Evolutionary conservation across 164 flowering plant genomes (phyloP).

Genomic region (Chimonanthus salicifolius): DNA sequence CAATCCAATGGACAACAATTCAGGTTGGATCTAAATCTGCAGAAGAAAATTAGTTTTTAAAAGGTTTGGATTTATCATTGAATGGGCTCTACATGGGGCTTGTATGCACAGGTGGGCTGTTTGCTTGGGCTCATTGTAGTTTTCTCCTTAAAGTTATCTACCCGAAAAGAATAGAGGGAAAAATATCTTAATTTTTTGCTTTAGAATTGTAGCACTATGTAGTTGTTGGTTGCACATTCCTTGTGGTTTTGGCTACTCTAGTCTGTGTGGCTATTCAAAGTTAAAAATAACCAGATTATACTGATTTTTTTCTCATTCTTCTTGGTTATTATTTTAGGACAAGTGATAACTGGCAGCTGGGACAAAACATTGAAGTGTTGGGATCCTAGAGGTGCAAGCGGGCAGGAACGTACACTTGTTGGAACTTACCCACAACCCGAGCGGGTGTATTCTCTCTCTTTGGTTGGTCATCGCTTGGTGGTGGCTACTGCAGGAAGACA

Average conservation of each 20-base stretch:
- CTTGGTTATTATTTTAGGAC: conserved; percentile 44
- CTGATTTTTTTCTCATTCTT: too few relatives aligned
- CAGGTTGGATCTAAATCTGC: too few relatives aligned
- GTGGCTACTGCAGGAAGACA: conserved; percentile 99
- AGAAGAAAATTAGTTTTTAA: too few relatives aligned
- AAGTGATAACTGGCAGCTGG: conserved; percentile 98
- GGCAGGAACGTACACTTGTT: conserved; percentile 83
- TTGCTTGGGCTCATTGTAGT: too few relatives aligned
- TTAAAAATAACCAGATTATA: not conserved
- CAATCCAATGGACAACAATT: too few relatives aligned
- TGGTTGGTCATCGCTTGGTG: conserved; percentile 87
- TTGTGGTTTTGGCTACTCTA: not conserved
- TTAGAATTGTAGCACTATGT: not conserved
- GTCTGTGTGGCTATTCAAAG: not conserved
- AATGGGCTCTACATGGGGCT: too few relatives aligned
- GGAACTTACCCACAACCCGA: conserved; percentile 93
- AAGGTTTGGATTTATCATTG: too few relatives aligned
- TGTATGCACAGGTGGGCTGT: too few relatives aligned
- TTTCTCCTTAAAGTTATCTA: too few relatives aligned
- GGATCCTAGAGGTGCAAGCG: conserved; percentile 99
- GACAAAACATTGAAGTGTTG: conserved; percentile 96
- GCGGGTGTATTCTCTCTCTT: conserved; percentile 94
- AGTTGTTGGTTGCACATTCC: not conserved
- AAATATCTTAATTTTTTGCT: not conserved
- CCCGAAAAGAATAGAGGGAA: too few relatives aligned